A percentile compares a stretch with the other conserved stretches of the same genome.
Evolutionary conservation across 2,329 filamentous ascomycete species (phyloP).

Genomic region (Zymoseptoria crescenta): DNA sequence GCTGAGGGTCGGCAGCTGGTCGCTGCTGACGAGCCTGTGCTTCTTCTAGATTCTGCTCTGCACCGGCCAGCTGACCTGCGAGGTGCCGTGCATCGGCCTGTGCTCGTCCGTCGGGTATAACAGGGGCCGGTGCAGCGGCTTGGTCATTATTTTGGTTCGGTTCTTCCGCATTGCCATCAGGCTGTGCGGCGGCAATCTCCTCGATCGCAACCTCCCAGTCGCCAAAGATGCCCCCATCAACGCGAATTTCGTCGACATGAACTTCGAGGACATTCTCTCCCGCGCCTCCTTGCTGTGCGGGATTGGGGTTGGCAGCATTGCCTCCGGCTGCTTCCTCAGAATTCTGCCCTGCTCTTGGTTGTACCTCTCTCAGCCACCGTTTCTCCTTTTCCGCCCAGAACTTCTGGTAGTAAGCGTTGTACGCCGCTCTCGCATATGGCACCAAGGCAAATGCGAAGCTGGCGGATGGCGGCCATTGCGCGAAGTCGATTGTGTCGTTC

Average conservation of each 20-base stretch:
- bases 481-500: constrained; percentile 41
- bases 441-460: constrained; percentile 58
- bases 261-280: constrained; percentile 30
- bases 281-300: constrained; percentile 8
- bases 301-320: constrained; percentile 8
- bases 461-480: constrained; percentile 59
- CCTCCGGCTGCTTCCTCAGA: constrained; percentile 22
- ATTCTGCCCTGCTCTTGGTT: constrained; percentile 41
- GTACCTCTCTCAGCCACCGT: constrained; percentile 55
- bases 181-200: constrained; percentile 12
- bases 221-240: constrained; percentile 36
- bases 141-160: neutral
- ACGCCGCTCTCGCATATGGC: constrained; percentile 57
- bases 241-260: constrained; percentile 29
- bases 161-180: neutral
- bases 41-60: neutral
- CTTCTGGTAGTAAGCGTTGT: constrained; percentile 55
- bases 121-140: constrained; percentile 3
- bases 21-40: neutral
- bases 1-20: constrained; percentile 8
- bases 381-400: constrained; percentile 51
- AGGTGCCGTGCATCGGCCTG: neutral
- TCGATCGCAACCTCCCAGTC: constrained; percentile 36
- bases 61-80: constrained; percentile 3
- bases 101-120: neutral